Evolutionary conservation across 1,284 basidiomycete species (phyloP), one percentile per base, ranked within the genome.

Genomic region (Volvariella surrecta): DNA sequence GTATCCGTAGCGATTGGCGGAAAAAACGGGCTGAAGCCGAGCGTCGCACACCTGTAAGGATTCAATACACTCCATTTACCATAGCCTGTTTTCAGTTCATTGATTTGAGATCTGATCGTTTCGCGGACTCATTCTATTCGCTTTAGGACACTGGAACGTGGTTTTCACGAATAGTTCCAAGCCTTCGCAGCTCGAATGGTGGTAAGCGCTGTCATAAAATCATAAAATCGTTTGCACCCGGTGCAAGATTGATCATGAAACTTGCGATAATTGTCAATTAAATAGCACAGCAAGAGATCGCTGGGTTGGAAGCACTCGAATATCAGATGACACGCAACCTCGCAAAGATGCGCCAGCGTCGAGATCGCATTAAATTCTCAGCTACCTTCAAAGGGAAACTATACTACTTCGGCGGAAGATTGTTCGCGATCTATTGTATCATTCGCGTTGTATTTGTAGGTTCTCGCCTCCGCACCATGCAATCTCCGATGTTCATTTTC

Each of bases 391-490:
- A 63, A 43, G 83, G 84, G 1, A 65, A 61, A 40, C 39, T 79
- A 3, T 62, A 72, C 51, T 68, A 68, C 48, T 57, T 68, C 46
- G 61, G 67, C 1, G 76, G 74, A 4, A 60, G 66, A 17, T 16
- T 76, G 1, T 84, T 86, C 56, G 81, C 79, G 3, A 47, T 76
- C 2, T 89, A 88, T 56, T 89, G 84, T 52, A 58, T 76, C 3
- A 69, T 79, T 40, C 73, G 86, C 44, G 70, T 79, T 37, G 49
- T 81, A 46, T 79, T 68, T 44, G 85, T 83, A 56, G 53, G 81
- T 68, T n/a, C 16, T 41, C 52, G 43, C 6, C 31, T 39, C 6
- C 24, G 11, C 21, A n/a, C 19, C 19, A 31, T n/a, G 7, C 34
- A 7, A 32, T 42, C 16, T 43, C 31, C 24, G 35, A 21, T 31